Evolutionary conservation across 164 flowering plant genomes (phyloP), one percentile per base, ranked within the genome.

Genomic region (Chloranthus sessilifolius): DNA sequence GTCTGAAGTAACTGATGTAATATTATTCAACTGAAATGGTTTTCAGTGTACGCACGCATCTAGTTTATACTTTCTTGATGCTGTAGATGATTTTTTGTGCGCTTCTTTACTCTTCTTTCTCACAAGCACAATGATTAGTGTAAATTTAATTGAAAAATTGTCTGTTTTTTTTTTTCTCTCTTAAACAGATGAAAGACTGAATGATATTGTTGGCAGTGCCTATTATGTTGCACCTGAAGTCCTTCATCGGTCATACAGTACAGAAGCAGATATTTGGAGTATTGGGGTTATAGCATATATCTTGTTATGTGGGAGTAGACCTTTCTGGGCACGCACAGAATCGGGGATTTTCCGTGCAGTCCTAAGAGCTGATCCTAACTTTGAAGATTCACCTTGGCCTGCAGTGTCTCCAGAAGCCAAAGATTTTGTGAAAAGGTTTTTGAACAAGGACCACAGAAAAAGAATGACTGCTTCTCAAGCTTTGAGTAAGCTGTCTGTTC

Each of bases 321-420:
- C 99, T 28, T 94, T 89, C 60, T 94, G 99, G 99, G 96, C 99
- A 31, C 65, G 97, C n/a, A 89, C 99, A n/a, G 99, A 94, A 61
- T 89, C 99, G n/a, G 99, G 99, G 48, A 89, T 94, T 35, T 94
- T 94, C 42, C 97, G 97, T 47, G 65, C 97, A 34, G 99, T 94
- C 34, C 69, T 94, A 36, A 84, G 97, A 73, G 88, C 98, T 45
- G 96, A 92, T 61, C 96, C 96, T 12, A 88, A 84, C 62, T 88
- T 83, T 68, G 95, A 83, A 25, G 98, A 76, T 62, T 28, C 72
- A 29, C 85, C 85, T 47, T 79, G 85, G 85, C 85, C 85, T 38
- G 47, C 67, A 9, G 81, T 72, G 14, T 74, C 81, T 14, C 72
- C 71, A 22, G 76, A 76, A 63, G 81, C 79, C 33, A 79, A 72